phyloP scores from a whole-genome alignment of 495 filamentous ascomycete genomes.

The Pseudomonodictys pantanalensis region DNA sequence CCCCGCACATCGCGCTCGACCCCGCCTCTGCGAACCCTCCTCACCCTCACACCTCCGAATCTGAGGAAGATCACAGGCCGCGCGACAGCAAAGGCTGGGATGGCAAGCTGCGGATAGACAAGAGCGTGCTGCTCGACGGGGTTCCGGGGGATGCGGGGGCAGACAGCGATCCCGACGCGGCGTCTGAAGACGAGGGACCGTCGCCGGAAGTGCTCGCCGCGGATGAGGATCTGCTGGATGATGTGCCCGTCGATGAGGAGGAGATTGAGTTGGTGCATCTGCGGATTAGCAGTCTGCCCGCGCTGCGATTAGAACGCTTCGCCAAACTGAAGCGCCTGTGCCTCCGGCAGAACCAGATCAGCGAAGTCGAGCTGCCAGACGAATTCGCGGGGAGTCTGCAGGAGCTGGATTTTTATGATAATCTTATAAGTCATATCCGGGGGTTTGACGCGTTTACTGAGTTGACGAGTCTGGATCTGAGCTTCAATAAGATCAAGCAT shows the following conservation, averaged over 20 bases:
- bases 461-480: slow-evolving; percentile 80
- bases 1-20: not conserved
- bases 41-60: no score
- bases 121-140: slow-evolving; percentile 64
- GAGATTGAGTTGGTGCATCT: slow-evolving; percentile 90
- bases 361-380: slow-evolving; percentile 69
- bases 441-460: slow-evolving; percentile 74
- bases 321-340: slow-evolving; percentile 75
- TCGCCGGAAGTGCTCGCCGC: slow-evolving; percentile 62
- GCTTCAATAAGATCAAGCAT: slow-evolving; percentile 99
- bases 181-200: slow-evolving; percentile 50
- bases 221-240: slow-evolving; percentile 46
- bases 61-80: slow-evolving; percentile 14
- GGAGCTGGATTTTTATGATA: slow-evolving; percentile 97
- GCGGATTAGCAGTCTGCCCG: slow-evolving; percentile 74
- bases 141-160: slow-evolving; percentile 79
- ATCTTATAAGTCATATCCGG: slow-evolving; percentile 83
- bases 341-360: slow-evolving; percentile 89
- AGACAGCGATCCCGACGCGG: slow-evolving; percentile 75
- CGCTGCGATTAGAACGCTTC: slow-evolving; percentile 79
- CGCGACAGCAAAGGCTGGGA: slow-evolving; percentile 79
- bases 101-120: slow-evolving; percentile 78
- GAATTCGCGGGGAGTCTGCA: slow-evolving; percentile 60
- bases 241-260: slow-evolving; percentile 41
- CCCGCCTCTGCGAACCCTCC: not conserved